Evolutionary conservation across 2,329 filamentous ascomycete genomes (phyloP), one percentile per base, ranked within the genome.

Genomic region (Bipolaris cookei): DNA sequence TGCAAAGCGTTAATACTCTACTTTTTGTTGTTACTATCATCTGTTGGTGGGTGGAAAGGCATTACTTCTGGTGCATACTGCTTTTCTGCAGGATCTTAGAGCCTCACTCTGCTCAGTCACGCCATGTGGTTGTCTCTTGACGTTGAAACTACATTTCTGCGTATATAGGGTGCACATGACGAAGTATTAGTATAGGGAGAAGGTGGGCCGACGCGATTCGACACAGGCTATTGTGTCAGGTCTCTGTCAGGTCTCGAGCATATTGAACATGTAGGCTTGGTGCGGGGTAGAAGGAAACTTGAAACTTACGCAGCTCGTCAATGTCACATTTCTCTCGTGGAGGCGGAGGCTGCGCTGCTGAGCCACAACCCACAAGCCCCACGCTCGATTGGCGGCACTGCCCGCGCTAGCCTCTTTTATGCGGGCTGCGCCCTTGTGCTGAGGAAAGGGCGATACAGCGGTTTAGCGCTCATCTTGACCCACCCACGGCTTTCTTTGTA

Each of bases 371-470:
- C 55, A 61, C 58, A 38, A 2, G 32, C 35, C 50, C 51, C 50
- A 54, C 54, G 21, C 7, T 37, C 11, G 11, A 53, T 43, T 59
- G 41, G 54, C 38, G 45, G 54, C 54, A 51, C 58, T 14, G 50
- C 47, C 46, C 18, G 35, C 42, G 37, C 51, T 51, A 58, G 46
- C 51, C 54, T 32, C 46, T 51, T 53, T 39, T 14, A 47, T 25
- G 20, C n/a, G 30, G 10, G 43, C 58, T 61, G 58, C 58, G 58
- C 58, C 58, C 51, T 61, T 54, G 28, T 34, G 21, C 25, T 51
- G 48, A 42, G 43, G n/a, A 56, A 61, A 61, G 58, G 61, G 61
- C 61, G 61, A 54, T 59, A 54, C 35, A 42, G 49, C 37, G 16
- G 32, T 52, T 63, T 63, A 63, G 61, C 38, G 58, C 61, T 54